Evolutionary conservation across 1,139 yeast species (phyloP), one percentile per base, ranked within the genome.

Genomic region (Magnusiomyces sp.): DNA sequence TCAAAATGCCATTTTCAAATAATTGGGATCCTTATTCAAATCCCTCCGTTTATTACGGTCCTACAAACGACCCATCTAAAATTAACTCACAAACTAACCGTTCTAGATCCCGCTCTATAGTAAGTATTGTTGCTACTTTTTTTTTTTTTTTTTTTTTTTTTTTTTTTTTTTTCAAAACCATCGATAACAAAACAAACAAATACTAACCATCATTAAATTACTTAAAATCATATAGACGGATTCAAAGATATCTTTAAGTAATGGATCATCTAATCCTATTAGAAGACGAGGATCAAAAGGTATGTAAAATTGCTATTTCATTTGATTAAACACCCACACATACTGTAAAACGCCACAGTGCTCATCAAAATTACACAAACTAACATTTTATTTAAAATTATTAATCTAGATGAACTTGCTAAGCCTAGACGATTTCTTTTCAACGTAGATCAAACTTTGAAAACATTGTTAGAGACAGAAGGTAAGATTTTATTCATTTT

Each of bases 31-130:
- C 94, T 0, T 81, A 72, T 57, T 83, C 83, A 16, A 68, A 71
- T 14, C 77, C 94, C 0, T 92, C 84, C 51, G 71, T 75, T 32
- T 86, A 86, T 62, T 85, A 85, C 63, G 87, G 89, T 2, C 80
- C 83, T 1, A 68, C 66, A 17, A 78, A 81, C 2, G 80, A 80
- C 57, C 82, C 83, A 2, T 64, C 76, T n/a, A 62, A 65, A 13
- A 67, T 63, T 50, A 53, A 56, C 19, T 23, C 48, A 44, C 52
- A 53, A 23, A 51, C 58, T n/a, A 54, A 55, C 9, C 54, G 64
- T 16, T 56, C 64, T 11, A 51, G 66, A 38, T 59, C 65, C 7
- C 50, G 56, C 46, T 60, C 63, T 2, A 53, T 55, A 33, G 61
- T 61, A 45, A 46, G 62, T 50, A 23, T 29, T 23, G 29, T 13